These are phyloP conservation scores for Talaromyces sp. DNA, from an alignment of 2,329 filamentous ascomycete species.

Conservation along the genomic window DNA sequence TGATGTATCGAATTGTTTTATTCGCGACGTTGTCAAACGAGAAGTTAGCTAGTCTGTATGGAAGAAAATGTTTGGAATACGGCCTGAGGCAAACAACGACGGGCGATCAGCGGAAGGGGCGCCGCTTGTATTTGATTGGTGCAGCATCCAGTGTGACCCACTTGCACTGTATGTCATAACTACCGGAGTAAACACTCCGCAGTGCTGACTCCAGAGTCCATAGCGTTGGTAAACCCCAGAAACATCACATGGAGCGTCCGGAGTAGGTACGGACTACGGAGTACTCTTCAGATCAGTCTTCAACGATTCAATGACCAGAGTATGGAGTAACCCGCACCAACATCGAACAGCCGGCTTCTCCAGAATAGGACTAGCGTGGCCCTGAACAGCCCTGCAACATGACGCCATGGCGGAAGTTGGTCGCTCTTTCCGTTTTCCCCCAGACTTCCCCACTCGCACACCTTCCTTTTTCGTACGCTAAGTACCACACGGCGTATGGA, in stretches of 20 bases:
- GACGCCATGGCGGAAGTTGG: constrained; percentile 9
- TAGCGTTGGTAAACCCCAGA: not conserved
- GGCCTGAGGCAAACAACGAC: not conserved
- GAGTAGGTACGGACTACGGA: no score
- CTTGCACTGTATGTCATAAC: no score
- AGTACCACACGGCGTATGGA: no score
- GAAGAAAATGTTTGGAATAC: not conserved
- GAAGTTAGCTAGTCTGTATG: no score
- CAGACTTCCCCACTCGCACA: not conserved
- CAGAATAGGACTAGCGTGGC: constrained; percentile 4
- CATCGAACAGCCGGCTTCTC: constrained; percentile 7
- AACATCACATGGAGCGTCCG: not conserved
- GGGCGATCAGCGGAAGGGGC: not conserved
- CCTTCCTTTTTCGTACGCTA: not conserved
- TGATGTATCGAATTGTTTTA: not conserved
- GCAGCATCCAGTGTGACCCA: not conserved
- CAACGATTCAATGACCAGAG: no score
- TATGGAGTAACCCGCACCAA: no score
- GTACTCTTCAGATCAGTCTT: no score
- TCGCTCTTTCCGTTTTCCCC: constrained; percentile 5
- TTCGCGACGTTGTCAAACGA: not conserved
- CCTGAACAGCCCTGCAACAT: not conserved
- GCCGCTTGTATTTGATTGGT: not conserved
- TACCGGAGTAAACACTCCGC: not conserved
- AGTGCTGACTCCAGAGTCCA: not conserved